Percentiles rank a stretch among this genome's conserved stretches.
Evolutionary conservation across 768 basidiomycete species (phyloP).

Genomic region (Galerina sulciceps): DNA sequence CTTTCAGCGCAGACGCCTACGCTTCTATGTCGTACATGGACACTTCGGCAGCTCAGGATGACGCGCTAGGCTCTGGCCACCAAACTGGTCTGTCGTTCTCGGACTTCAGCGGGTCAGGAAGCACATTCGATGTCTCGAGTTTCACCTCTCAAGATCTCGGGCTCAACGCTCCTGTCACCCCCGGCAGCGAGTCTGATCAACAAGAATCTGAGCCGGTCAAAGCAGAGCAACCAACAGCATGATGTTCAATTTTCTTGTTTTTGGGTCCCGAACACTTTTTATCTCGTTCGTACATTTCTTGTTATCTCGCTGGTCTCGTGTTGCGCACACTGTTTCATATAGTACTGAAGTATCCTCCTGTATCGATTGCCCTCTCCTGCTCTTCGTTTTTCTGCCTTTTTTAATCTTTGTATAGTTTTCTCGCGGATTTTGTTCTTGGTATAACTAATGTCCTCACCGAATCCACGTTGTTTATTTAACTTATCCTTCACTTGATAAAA

Average conservation of each 20-base stretch:
- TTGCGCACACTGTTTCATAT: slow-evolving; percentile 24
- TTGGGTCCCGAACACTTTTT: slow-evolving; percentile 24
- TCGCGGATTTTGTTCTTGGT: slow-evolving; percentile 40
- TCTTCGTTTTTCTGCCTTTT: slow-evolving; percentile 32
- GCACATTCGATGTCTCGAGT: slow-evolving; percentile 71
- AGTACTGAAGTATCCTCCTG: slow-evolving; percentile 24
- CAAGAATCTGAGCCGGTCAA: slow-evolving; percentile 69
- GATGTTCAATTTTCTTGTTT: slow-evolving; percentile 24
- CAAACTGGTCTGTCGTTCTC: slow-evolving; percentile 69
- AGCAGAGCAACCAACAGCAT: slow-evolving; percentile 55
- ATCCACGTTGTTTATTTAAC: slow-evolving; percentile 31
- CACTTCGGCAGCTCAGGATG: slow-evolving; percentile 65
- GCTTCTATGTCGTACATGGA: slow-evolving; percentile 80
- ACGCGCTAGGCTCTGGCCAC: slow-evolving; percentile 60
- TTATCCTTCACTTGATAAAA: slow-evolving; percentile 19
- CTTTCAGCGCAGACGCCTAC: slow-evolving; percentile 73
- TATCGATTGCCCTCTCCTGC: slow-evolving; percentile 28
- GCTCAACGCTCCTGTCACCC: slow-evolving; percentile 54
- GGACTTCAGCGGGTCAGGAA: slow-evolving; percentile 66
- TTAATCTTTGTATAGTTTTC: slow-evolving; percentile 43
- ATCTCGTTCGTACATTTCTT: slow-evolving; percentile 25
- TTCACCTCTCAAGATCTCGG: slow-evolving; percentile 71
- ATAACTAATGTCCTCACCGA: slow-evolving; percentile 31
- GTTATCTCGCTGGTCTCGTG: slow-evolving; percentile 20
- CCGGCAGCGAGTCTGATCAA: slow-evolving; percentile 62